These are phyloP conservation scores for Beauveria bassiana DNA, from an alignment of 2,329 filamentous ascomycete species.

Conservation along the genomic window DNA sequence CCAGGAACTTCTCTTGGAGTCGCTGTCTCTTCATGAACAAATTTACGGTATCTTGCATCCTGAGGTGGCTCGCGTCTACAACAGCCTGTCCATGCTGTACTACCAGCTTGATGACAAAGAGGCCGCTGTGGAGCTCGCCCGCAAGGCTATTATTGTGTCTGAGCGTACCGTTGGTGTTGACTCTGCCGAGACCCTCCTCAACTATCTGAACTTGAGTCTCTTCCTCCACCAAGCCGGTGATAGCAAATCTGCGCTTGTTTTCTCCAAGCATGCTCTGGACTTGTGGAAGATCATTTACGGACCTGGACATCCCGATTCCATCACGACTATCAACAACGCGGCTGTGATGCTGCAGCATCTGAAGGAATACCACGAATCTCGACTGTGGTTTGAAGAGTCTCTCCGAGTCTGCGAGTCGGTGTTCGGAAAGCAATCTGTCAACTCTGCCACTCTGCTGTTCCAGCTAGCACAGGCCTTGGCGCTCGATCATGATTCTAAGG, in stretches of 20 bases:
- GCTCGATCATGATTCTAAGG: constrained; percentile 91
- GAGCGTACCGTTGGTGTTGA: constrained; percentile 92
- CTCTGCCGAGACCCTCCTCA: constrained; percentile 85
- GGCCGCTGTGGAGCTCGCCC: constrained; percentile 86
- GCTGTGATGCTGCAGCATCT: constrained; percentile 97
- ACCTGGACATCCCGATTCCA: constrained; percentile 86
- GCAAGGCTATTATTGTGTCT: constrained; percentile 92
- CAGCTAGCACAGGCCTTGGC: constrained; percentile 93
- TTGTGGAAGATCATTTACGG: constrained; percentile 98
- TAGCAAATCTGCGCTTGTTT: constrained; percentile 77
- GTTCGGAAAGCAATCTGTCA: constrained; percentile 83
- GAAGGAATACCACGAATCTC: constrained; percentile 90
- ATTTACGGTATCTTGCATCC: constrained; percentile 97
- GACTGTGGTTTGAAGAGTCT: constrained; percentile 93
- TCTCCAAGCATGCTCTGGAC: constrained; percentile 86
- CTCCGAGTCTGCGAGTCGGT: constrained; percentile 82
- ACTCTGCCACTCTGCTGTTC: constrained; percentile 91
- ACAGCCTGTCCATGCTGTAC: constrained; percentile 90
- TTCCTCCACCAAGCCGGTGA: constrained; percentile 91
- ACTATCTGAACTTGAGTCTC: constrained; percentile 90
- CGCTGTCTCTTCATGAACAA: constrained; percentile 91
- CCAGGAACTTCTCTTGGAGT: constrained; percentile 92
- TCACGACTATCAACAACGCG: constrained; percentile 97
- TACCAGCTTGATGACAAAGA: constrained; percentile 98
- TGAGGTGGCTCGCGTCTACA: constrained; percentile 92